A percentile compares a stretch with the other conserved stretches of the same genome.
phyloP scores from a whole-genome alignment of 495 filamentous ascomycete species.

The Cryomyces minteri region DNA sequence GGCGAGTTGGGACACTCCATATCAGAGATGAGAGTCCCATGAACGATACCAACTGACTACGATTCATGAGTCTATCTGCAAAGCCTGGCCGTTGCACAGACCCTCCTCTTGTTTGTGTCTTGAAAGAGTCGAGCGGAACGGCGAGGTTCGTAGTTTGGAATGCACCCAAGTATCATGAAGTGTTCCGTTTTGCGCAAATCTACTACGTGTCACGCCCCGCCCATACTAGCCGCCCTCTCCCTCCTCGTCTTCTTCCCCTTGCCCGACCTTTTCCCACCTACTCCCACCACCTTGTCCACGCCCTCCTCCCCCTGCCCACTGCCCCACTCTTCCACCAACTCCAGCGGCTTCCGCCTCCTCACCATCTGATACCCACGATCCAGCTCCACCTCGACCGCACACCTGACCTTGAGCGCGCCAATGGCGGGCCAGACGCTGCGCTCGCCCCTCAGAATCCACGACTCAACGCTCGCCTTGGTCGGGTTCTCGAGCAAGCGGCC shows the following conservation, averaged over 20 bases:
- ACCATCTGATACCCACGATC: slow-evolving; percentile 71
- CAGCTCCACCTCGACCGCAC: slow-evolving; percentile 70
- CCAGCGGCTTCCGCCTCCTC: slow-evolving; percentile 34
- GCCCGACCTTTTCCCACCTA: slow-evolving; percentile 24
- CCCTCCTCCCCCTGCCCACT: background rate
- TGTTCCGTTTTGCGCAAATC: no score
- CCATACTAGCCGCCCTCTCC: background rate
- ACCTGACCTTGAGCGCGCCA: slow-evolving; percentile 63
- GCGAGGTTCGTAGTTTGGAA: no score
- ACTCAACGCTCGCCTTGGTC: slow-evolving; percentile 51
- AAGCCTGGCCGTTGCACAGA: no score
- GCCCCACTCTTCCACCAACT: slow-evolving; percentile 1
- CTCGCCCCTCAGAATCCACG: slow-evolving; percentile 78
- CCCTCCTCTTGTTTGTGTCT: no score
- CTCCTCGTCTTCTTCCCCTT: background rate
- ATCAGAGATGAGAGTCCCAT: no score
- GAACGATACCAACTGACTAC: no score
- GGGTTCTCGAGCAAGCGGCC: slow-evolving; percentile 62
- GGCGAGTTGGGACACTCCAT: no score
- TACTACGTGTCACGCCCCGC: background rate
- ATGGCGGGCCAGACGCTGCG: slow-evolving; percentile 86
- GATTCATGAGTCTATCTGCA: no score
- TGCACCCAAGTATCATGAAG: no score
- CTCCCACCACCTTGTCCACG: background rate
- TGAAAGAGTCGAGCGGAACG: no score